phyloP scores from a whole-genome alignment of 371 early-diverging fungal species.

The Haplosporangium sp. region DNA sequence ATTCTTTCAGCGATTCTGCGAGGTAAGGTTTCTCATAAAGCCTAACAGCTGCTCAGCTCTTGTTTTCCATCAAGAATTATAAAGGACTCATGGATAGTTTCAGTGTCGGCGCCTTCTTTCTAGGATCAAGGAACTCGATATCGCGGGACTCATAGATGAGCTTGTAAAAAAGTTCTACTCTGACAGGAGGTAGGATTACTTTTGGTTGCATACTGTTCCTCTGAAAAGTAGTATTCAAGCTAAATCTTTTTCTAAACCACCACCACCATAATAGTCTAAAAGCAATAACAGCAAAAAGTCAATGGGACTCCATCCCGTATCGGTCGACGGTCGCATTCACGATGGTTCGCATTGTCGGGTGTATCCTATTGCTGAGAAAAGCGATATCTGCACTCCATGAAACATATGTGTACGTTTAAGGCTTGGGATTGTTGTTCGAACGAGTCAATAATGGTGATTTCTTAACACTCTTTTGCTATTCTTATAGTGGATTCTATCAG shows the following conservation, averaged over 20 bases:
- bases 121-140: constrained; percentile 37
- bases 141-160: constrained; percentile 30
- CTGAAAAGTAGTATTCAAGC: not conserved
- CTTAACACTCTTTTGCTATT: not conserved
- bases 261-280: constrained; percentile 20
- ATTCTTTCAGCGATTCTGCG: constrained; percentile 55
- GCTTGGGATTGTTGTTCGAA: not conserved
- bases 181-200: constrained; percentile 25
- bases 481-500: constrained; percentile 43
- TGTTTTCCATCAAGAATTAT: too few relatives aligned
- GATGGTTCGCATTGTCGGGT: constrained; percentile 38
- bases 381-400: constrained; percentile 29
- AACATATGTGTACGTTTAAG: constrained; percentile 32
- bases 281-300: constrained; percentile 9
- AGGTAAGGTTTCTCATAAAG: constrained; percentile 29
- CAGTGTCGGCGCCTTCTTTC: constrained; percentile 49
- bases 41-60: not conserved
- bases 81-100: not conserved
- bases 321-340: constrained; percentile 40
- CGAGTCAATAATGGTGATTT: not conserved
- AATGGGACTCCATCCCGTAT: constrained; percentile 49
- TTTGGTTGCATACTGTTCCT: not conserved
- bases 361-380: constrained; percentile 26
- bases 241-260: not conserved
- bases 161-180: constrained; percentile 40